phyloP scores from a whole-genome alignment of 129 eudicot genomes.

The Flaveria sonorensis region DNA sequence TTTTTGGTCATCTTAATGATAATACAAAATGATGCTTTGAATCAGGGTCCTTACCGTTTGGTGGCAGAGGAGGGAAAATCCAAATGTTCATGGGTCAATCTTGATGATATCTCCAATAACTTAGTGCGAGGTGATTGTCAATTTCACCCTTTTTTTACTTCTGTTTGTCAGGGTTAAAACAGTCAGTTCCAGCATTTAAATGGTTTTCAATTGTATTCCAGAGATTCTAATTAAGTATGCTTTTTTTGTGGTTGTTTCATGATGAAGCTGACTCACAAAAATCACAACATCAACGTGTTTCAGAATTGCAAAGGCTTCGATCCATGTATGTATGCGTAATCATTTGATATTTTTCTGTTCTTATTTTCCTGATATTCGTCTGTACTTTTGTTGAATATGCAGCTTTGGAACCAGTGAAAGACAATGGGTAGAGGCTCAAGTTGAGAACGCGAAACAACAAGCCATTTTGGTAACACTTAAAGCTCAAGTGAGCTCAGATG shows the following conservation, averaged over 20 bases:
- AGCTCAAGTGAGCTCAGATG: conserved; percentile 96
- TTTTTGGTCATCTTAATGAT: conserved; percentile 18
- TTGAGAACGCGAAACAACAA: conserved; percentile 98
- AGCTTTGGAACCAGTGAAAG: conserved; percentile 98
- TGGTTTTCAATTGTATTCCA: neutral
- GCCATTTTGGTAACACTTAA: conserved; percentile 86
- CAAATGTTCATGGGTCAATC: conserved; percentile 89
- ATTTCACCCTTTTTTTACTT: neutral
- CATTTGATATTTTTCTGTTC: neutral
- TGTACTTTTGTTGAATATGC: conserved; percentile 15
- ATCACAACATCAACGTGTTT: conserved; percentile 89
- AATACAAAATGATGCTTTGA: conserved; percentile 3
- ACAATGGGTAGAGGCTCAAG: conserved; percentile 99
- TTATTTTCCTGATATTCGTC: neutral
- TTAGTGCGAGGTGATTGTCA: conserved; percentile 70
- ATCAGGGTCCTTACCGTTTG: conserved; percentile 90
- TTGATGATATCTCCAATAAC: conserved; percentile 78
- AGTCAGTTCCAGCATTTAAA: neutral
- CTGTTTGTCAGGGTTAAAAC: neutral
- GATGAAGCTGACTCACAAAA: conserved; percentile 69
- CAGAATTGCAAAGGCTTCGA: conserved; percentile 98
- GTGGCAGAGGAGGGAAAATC: conserved; percentile 99
- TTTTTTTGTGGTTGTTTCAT: neutral
- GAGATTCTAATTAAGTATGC: too few species aligned
- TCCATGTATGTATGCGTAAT: conserved; percentile 78